These are phyloP conservation scores for Yamadazyma mexicana DNA, from an alignment of 1,139 yeast species.

Conservation along the genomic window DNA sequence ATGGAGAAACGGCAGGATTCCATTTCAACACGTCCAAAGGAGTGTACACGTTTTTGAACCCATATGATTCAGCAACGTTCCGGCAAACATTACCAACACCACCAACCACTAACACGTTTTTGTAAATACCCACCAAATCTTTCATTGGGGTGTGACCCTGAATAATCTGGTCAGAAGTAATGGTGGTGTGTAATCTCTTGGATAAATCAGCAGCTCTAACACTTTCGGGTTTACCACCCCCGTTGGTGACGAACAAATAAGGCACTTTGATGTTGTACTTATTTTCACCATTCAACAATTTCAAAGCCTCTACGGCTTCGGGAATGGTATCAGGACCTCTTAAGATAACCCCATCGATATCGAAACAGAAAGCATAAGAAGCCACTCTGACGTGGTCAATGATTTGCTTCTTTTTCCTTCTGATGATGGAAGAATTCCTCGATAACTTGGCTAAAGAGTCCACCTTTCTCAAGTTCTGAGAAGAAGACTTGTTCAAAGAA, in stretches of 20 bases:
- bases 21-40: conserved; percentile 81
- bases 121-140: conserved; percentile 63
- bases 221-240: conserved; percentile 82
- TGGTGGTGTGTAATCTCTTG: conserved; percentile 55
- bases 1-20: conserved; percentile 84
- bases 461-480: conserved; percentile 48
- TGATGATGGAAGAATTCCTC: conserved; percentile 51
- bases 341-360: conserved; percentile 81
- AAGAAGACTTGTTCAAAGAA: conserved; percentile 33
- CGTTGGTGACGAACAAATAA: conserved; percentile 81
- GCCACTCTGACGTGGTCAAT: conserved; percentile 74
- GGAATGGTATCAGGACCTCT: conserved; percentile 81
- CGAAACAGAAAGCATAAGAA: conserved; percentile 83
- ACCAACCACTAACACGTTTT: conserved; percentile 79
- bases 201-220: conserved; percentile 70
- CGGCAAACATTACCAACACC: conserved; percentile 84
- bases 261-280: conserved; percentile 81
- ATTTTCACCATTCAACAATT: conserved; percentile 71
- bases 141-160: conserved; percentile 92
- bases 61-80: conserved; percentile 74
- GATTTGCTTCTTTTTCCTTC: conserved; percentile 49
- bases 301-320: conserved; percentile 69
- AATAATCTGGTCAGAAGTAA: conserved; percentile 74
- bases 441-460: conserved; percentile 53
- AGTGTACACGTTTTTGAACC: conserved; percentile 71